Evolutionary conservation across 805 yeast species (phyloP), one percentile per base, ranked within the genome.

Genomic region (Saccharomyces paradoxus): DNA sequence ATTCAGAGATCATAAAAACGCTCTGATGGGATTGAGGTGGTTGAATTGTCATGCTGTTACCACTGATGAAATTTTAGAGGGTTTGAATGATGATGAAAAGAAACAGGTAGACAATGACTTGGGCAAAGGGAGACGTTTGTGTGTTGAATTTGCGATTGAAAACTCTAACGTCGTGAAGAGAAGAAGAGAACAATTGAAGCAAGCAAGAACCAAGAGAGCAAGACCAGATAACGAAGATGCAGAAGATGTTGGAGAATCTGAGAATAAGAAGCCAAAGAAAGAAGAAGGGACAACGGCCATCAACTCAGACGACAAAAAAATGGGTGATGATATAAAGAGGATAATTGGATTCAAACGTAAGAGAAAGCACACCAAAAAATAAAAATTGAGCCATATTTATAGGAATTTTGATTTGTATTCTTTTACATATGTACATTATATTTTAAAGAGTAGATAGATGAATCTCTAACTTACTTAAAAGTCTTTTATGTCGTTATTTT

Each of bases 21-120:
- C 99, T 0, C 78, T 94, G 60, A 91, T 90, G 97, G 97, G 96
- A 1, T 80, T 94, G 54, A 83, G 99, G 76, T 94, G 97, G 96
- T 78, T 94, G 69, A 94, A 94, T 70, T 96, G 96, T 7, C 97
- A 92, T 67, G 85, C 81, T 65, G 96, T 94, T 6, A 74, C 88
- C 0, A 71, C 70, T 32, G 81, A 78, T 9, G 97, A 91, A 70
- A 79, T 89, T 46, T 56, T 78, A 22, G 87, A 79, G 59, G 91
- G 92, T n/a, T 68, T 86, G 55, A 73, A 75, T 31, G 89, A 83
- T 3, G 89, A 86, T 50, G 91, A 87, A 64, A 74, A 75, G 68
- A 81, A 82, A 61, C 50, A 68, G 8, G 82, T 81, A 2, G 75
- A 77, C 53, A 60, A 76, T 27, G 90, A 84, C 49, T 81, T 81